Evolutionary conservation across 164 flowering plant species (phyloP).

Genomic region (Nymphaea colorata): DNA sequence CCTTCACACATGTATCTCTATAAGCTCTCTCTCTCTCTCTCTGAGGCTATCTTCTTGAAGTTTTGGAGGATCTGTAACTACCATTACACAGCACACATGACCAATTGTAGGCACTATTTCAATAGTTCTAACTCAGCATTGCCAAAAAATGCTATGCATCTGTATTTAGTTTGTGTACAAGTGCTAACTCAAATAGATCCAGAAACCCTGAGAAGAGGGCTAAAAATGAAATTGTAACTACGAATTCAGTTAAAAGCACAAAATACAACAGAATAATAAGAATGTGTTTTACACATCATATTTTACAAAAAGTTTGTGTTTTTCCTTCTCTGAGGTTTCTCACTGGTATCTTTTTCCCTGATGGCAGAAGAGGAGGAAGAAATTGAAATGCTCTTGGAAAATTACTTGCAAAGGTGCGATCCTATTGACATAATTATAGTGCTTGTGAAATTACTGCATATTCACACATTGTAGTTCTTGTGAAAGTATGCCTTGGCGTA

Average conservation of each 20-base stretch:
- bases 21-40: no score
- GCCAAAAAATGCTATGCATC: no score
- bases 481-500: background rate
- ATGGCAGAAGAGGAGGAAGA: slow-evolving; percentile 96
- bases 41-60: no score
- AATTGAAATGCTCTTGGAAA: slow-evolving; percentile 97
- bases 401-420: slow-evolving; percentile 80
- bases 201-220: background rate
- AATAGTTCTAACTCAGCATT: no score
- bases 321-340: background rate
- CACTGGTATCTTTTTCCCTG: background rate
- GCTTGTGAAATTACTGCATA: background rate
- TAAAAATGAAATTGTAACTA: background rate
- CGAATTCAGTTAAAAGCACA: background rate
- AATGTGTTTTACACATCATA: background rate
- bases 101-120: no score
- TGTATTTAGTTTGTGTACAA: background rate
- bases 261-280: no score
- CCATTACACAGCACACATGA: no score
- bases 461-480: background rate
- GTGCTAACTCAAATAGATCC: background rate
- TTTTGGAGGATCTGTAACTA: no score
- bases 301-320: no score
- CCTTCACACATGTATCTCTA: no score
- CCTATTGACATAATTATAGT: background rate